These are phyloP conservation scores for Colletotrichum salicis DNA, from an alignment of 2,329 filamentous ascomycete genomes.

Conservation along the genomic window DNA sequence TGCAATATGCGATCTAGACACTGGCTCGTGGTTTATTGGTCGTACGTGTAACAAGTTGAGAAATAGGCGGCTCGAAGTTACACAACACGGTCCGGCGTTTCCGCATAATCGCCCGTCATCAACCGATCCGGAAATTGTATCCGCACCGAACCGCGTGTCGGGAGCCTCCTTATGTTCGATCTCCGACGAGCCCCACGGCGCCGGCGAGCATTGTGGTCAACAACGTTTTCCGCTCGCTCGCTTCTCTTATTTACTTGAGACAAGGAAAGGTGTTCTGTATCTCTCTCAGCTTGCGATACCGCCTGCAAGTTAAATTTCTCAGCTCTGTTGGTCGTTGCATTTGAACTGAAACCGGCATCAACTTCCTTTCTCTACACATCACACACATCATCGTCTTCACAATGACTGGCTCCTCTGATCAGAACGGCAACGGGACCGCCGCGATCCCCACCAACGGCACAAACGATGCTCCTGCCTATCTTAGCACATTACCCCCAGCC, in stretches of 20 bases:
- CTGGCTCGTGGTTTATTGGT: background rate
- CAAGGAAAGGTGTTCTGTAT: background rate
- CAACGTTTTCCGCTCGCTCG: background rate
- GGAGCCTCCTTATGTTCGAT: too few relatives aligned
- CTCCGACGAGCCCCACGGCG: background rate
- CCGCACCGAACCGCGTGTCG: background rate
- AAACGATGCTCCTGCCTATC: slow-evolving; percentile 29
- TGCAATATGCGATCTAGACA: too few relatives aligned
- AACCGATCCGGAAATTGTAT: background rate
- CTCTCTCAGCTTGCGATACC: background rate
- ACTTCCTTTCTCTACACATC: background rate
- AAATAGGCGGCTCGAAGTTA: too few relatives aligned
- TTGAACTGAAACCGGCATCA: background rate
- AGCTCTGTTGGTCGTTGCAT: background rate
- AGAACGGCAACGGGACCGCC: background rate
- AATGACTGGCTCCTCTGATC: background rate
- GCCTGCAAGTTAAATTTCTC: background rate
- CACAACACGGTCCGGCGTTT: background rate
- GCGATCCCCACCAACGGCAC: background rate
- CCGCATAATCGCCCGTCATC: background rate
- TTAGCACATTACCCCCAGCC: slow-evolving; percentile 46
- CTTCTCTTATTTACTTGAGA: background rate
- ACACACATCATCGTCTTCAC: background rate
- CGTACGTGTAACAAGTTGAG: background rate
- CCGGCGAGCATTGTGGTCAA: background rate